A percentile compares a stretch with the other conserved stretches of the same genome.
Conservation (phyloP, 305 asterid genomes). For the Fraxinus sp. region DNA sequence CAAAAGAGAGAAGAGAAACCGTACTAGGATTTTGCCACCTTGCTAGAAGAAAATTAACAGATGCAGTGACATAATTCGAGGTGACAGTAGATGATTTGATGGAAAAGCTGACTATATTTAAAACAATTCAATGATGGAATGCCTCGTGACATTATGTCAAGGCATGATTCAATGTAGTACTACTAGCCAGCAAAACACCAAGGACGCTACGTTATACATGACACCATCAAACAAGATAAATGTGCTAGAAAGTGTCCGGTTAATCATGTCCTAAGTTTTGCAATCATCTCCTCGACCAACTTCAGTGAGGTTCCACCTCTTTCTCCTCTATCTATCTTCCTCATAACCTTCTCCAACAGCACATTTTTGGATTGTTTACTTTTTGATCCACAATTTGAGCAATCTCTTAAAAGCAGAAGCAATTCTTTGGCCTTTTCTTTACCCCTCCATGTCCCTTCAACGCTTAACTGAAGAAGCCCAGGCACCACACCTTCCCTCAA, state of each 20-base stretch:
- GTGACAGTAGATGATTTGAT: too few species aligned
- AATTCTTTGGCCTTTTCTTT: conserved; percentile 61
- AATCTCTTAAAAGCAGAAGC: conserved; percentile 63
- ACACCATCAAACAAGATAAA: neutral
- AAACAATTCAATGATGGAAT: too few species aligned
- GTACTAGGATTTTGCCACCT: too few species aligned
- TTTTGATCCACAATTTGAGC: conserved; percentile 36
- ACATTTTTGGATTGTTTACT: conserved; percentile 37
- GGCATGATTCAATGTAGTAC: too few species aligned
- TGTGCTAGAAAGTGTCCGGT: neutral
- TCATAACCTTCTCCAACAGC: conserved; percentile 60
- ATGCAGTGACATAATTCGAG: too few species aligned
- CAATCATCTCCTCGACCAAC: conserved; percentile 76
- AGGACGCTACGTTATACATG: neutral
- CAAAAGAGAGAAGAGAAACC: neutral
- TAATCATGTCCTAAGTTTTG: conserved; percentile 71
- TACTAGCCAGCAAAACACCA: neutral
- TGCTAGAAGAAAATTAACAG: too few species aligned
- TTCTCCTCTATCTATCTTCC: conserved; percentile 67
- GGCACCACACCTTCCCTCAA: conserved; percentile 76
- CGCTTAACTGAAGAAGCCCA: conserved; percentile 70
- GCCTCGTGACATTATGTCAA: too few species aligned
- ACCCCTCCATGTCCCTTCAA: conserved; percentile 59
- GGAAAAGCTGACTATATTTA: too few species aligned
- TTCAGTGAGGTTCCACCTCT: conserved; percentile 44